A percentile compares a stretch with the other conserved stretches of the same genome.
Evolutionary conservation across 2,329 filamentous ascomycete genomes (phyloP).

Genomic region (Pseudocercospora macadamiae): DNA sequence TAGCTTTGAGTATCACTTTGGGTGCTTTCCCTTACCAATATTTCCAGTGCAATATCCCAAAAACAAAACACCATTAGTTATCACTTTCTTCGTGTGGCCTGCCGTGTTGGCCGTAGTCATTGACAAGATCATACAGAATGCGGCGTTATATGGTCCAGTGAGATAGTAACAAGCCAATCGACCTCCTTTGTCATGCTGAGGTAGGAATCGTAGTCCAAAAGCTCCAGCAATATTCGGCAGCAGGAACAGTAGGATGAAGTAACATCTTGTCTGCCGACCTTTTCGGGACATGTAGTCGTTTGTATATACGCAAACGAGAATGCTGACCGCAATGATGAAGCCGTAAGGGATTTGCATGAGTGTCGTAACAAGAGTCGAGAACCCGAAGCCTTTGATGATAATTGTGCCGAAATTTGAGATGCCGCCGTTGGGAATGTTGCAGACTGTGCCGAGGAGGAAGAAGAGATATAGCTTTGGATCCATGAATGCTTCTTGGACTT

Average conservation of each 20-base stretch:
- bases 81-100: slow-evolving; percentile 66
- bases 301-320: slow-evolving; percentile 52
- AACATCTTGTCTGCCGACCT: slow-evolving; percentile 38
- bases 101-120: slow-evolving; percentile 56
- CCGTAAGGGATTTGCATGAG: slow-evolving; percentile 59
- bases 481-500: slow-evolving; percentile 59
- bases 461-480: slow-evolving; percentile 65
- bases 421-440: slow-evolving; percentile 60
- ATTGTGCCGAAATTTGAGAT: slow-evolving; percentile 63
- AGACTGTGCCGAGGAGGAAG: slow-evolving; percentile 54
- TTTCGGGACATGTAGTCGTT: slow-evolving; percentile 45
- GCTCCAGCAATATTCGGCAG: slow-evolving; percentile 63
- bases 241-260: slow-evolving; percentile 60
- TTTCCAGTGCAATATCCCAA: slow-evolving; percentile 57
- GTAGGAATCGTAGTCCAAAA: slow-evolving; percentile 61
- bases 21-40: slow-evolving; percentile 54
- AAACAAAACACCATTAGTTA: slow-evolving; percentile 65
- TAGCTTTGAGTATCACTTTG: too few species aligned
- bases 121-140: slow-evolving; percentile 55
- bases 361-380: slow-evolving; percentile 57
- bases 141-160: slow-evolving; percentile 55
- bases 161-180: slow-evolving; percentile 63
- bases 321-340: slow-evolving; percentile 54
- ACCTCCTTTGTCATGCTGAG: slow-evolving; percentile 53
- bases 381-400: slow-evolving; percentile 62